Base-by-base conservation (phyloP, 192 early-diverging fungal genomes). In the Umbelopsis ramanniana region DNA sequence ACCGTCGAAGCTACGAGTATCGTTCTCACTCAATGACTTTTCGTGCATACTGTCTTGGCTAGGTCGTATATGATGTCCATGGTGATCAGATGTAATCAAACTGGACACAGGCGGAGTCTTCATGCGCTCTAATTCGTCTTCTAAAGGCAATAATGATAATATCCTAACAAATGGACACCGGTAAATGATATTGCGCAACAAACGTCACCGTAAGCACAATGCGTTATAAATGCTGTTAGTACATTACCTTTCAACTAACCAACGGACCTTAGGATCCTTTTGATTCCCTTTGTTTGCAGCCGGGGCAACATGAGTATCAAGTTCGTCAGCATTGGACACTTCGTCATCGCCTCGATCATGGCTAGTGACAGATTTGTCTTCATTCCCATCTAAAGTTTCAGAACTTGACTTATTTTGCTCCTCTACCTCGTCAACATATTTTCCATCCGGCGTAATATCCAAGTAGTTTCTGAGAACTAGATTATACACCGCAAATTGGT, bases 401-500 rank as follows among this genome's bases (percentile, higher is more conserved):
- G 33, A 38, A 14, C 8, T 22, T n/a, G 69, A 4, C 47, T 53
- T 17, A 1, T 24, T 19, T 11, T 69, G 12, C 15, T 68, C 46
- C 4, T 47, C 24, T 15, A 72, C 43, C 40, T 78, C 76, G 35
- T 78, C 71, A 21, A 70, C 66, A 29, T 80, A 74, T 22, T 76
- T 69, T 14, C 75, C 79, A 19, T 76, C 75, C 1, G 74, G 69
- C 22, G 68, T 66, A 12, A 75, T 72, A 68, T 77, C 76, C 33
- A 83, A 14, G 54, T 84, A 88, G 72, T 89, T 89, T 57, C 86
- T 78, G 24, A 89, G 79, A 9, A 87, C 81, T 21, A 89, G 74
- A 50, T 83, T 88, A 33, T 81, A 84, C 57, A 82, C 79, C 2
- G 84, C 86, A 82, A 89, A 88, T 70, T 89, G 88, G 70, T 88